Evolutionary conservation across 2,329 filamentous ascomycete genomes (phyloP).

Genomic region (Aschersonia sp.): DNA sequence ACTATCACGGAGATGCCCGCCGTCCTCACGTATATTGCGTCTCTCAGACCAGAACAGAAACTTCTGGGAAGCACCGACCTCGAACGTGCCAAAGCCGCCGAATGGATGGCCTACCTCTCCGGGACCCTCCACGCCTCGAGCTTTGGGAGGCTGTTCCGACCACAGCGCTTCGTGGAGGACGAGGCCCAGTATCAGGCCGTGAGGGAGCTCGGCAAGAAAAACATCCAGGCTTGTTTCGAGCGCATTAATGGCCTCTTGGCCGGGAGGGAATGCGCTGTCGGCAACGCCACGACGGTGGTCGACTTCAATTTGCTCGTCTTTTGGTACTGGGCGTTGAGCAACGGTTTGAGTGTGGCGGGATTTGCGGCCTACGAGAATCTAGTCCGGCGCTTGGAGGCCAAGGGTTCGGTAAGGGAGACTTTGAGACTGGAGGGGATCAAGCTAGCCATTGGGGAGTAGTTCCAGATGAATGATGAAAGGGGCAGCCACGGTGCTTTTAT

Average conservation of each 20-base stretch:
- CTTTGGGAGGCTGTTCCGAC: conserved; percentile 11
- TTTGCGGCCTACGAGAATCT: conserved; percentile 7
- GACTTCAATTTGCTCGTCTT: conserved; percentile 11
- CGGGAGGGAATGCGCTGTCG: conserved; percentile 7
- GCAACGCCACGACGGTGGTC: conserved; percentile 8
- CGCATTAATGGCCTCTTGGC: conserved; percentile 8
- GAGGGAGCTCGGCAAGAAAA: conserved; percentile 4
- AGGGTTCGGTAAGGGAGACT: conserved; percentile 5
- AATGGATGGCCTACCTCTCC: conserved; percentile 20
- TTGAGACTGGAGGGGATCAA: neutral
- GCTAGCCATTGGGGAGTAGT: neutral
- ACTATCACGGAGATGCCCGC: conserved; percentile 19
- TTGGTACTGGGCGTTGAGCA: conserved; percentile 7
- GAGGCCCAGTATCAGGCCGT: conserved; percentile 4
- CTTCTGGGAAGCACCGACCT: conserved; percentile 10
- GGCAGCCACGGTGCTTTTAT: neutral
- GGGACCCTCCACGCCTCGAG: conserved; percentile 16
- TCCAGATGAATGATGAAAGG: neutral
- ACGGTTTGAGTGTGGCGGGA: conserved; percentile 5
- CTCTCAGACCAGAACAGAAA: conserved; percentile 6
- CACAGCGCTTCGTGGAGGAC: conserved; percentile 13
- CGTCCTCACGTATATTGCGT: conserved; percentile 16
- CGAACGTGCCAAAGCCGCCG: conserved; percentile 11
- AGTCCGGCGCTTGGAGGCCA: conserved; percentile 5
- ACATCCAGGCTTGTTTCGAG: conserved; percentile 5